These are phyloP conservation scores for Carallia pectinifolia DNA, from an alignment of 345 rosid species.

Conservation along the genomic window DNA sequence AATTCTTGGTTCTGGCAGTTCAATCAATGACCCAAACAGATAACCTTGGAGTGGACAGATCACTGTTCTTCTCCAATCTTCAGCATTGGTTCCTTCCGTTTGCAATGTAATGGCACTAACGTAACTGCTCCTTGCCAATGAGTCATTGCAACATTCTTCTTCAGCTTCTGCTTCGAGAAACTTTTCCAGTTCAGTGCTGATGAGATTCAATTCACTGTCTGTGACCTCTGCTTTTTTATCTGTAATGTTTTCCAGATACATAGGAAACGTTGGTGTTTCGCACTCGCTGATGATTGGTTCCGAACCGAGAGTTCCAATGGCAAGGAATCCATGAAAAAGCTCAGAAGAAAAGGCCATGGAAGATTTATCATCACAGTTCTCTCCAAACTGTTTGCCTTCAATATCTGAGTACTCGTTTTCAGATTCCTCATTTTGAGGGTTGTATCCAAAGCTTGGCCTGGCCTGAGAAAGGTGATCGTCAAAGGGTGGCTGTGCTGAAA, in stretches of 20 bases:
- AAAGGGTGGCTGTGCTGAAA: slow-evolving; percentile 45
- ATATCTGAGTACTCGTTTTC: slow-evolving; percentile 38
- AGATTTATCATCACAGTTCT: slow-evolving; percentile 34
- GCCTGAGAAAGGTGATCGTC: slow-evolving; percentile 43
- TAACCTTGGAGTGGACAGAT: slow-evolving; percentile 79
- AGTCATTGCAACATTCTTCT: slow-evolving; percentile 51
- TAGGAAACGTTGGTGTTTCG: slow-evolving; percentile 68
- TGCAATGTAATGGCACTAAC: slow-evolving; percentile 58
- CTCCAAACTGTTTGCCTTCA: slow-evolving; percentile 27
- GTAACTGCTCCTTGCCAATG: slow-evolving; percentile 65
- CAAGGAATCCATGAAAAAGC: slow-evolving; percentile 72
- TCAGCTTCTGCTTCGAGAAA: slow-evolving; percentile 81
- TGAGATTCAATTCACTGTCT: slow-evolving; percentile 57
- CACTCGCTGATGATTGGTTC: slow-evolving; percentile 49
- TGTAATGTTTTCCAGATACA: slow-evolving; percentile 40
- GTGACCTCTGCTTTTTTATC: slow-evolving; percentile 51
- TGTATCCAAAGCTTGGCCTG: slow-evolving; percentile 40
- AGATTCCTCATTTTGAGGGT: slow-evolving; percentile 34
- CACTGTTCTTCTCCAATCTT: slow-evolving; percentile 43
- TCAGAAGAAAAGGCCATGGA: slow-evolving; percentile 41
- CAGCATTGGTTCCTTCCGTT: slow-evolving; percentile 37
- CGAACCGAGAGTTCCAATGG: slow-evolving; percentile 87
- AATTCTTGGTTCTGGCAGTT: slow-evolving; percentile 47
- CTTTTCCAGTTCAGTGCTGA: slow-evolving; percentile 62
- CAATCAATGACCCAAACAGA: slow-evolving; percentile 63